Evolutionary conservation across 192 early-diverging fungal species (phyloP).

Genomic region (Entomortierella lignicola): DNA sequence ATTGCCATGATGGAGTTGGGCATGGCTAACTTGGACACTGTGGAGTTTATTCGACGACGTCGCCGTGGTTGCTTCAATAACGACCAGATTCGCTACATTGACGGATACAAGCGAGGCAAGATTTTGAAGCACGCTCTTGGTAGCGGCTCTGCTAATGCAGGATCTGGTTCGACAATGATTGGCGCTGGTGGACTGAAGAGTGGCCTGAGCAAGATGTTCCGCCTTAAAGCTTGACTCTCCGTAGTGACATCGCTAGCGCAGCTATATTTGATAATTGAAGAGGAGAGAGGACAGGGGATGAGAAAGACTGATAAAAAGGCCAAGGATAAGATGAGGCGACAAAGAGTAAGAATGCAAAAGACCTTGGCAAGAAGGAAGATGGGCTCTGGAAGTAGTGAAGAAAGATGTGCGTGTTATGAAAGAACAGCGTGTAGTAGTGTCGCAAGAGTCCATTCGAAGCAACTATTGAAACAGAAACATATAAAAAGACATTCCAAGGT

Average conservation of each 20-base stretch:
- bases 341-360: neutral
- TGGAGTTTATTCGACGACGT: slow-evolving; percentile 78
- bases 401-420: no score
- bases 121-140: slow-evolving; percentile 39
- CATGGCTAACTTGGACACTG: slow-evolving; percentile 79
- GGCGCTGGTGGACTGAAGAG: slow-evolving; percentile 39
- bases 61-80: slow-evolving; percentile 86
- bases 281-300: no score
- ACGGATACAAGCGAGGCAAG: slow-evolving; percentile 57
- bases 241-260: slow-evolving; percentile 9
- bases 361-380: neutral
- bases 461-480: neutral
- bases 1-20: slow-evolving; percentile 84
- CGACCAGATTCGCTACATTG: slow-evolving; percentile 76
- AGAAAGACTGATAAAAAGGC: neutral
- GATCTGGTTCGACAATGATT: slow-evolving; percentile 10
- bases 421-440: no score
- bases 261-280: no score
- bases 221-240: slow-evolving; percentile 54
- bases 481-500: no score
- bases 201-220: slow-evolving; percentile 56
- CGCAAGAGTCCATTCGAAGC: no score
- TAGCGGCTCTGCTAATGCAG: slow-evolving; percentile 14
- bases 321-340: neutral
- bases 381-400: neutral